phyloP scores from a whole-genome alignment of 192 early-diverging fungal species.

The Umbelopsis ramanniana region DNA sequence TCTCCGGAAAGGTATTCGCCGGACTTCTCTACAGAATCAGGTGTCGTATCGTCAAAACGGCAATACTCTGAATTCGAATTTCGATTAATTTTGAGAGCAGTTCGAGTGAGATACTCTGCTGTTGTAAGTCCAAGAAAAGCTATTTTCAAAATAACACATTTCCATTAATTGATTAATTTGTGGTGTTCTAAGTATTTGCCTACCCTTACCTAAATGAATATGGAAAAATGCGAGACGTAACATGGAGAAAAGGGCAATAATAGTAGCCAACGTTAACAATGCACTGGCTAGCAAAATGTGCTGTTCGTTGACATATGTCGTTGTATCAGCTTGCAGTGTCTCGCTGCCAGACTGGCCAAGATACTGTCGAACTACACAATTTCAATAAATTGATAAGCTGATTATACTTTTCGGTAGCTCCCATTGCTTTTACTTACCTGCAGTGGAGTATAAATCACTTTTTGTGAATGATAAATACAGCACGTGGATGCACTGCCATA shows the following conservation, averaged over 20 bases:
- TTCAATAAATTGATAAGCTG: not conserved
- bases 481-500: conserved; percentile 22
- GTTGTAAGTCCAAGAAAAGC: conserved; percentile 35
- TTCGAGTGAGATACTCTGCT: conserved; percentile 33
- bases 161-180: not conserved
- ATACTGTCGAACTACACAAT: conserved; percentile 12
- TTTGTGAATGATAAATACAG: not conserved
- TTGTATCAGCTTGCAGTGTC: not conserved
- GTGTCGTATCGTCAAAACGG: not conserved
- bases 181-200: not conserved
- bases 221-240: conserved; percentile 29
- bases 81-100: conserved; percentile 2
- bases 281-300: conserved; percentile 1
- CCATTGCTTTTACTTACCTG: not conserved
- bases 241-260: conserved; percentile 16
- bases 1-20: conserved; percentile 19
- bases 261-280: not conserved
- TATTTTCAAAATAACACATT: not conserved
- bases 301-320: not conserved
- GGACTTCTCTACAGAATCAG: conserved; percentile 12
- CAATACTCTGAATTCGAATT: not conserved
- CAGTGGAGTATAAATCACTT: not conserved
- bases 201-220: conserved; percentile 27
- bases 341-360: not conserved
- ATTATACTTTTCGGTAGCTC: not conserved